Percentiles rank a stretch among this genome's conserved stretches.
These are phyloP conservation scores for Cytospora paraplurivora DNA, from an alignment of 2,329 filamentous ascomycete genomes.

Conservation along the genomic window DNA sequence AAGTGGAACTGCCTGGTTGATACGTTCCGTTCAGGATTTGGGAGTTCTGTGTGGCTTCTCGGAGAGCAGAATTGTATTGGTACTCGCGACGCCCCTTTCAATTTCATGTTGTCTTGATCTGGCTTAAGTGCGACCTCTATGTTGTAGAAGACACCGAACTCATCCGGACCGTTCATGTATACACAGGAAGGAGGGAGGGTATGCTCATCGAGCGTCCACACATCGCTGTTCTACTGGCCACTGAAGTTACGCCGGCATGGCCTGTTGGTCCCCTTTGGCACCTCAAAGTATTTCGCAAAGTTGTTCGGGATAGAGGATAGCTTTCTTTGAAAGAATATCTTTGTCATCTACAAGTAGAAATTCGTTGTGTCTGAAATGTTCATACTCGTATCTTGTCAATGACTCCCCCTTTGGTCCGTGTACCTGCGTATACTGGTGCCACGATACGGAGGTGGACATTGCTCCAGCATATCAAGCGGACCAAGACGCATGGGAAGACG, in stretches of 20 bases:
- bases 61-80: background rate
- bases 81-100: background rate
- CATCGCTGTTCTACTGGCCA: background rate
- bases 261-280: background rate
- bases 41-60: background rate
- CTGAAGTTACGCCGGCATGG: background rate
- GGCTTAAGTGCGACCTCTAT: background rate
- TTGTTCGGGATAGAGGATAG: background rate
- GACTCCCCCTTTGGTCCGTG: background rate
- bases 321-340: background rate
- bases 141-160: background rate
- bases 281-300: background rate
- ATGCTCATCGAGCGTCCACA: background rate
- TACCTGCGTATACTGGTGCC: background rate
- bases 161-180: background rate
- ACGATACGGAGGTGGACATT: background rate
- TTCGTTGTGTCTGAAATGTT: background rate
- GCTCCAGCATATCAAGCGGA: background rate
- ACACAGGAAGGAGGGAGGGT: background rate
- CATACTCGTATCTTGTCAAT: background rate
- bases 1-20: background rate
- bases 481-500: background rate
- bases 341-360: background rate
- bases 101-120: background rate
- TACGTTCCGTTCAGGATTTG: background rate